These are phyloP conservation scores for Pseudopyrenochaeta lycopersici DNA, from an alignment of 2,329 filamentous ascomycete species.

Conservation along the genomic window DNA sequence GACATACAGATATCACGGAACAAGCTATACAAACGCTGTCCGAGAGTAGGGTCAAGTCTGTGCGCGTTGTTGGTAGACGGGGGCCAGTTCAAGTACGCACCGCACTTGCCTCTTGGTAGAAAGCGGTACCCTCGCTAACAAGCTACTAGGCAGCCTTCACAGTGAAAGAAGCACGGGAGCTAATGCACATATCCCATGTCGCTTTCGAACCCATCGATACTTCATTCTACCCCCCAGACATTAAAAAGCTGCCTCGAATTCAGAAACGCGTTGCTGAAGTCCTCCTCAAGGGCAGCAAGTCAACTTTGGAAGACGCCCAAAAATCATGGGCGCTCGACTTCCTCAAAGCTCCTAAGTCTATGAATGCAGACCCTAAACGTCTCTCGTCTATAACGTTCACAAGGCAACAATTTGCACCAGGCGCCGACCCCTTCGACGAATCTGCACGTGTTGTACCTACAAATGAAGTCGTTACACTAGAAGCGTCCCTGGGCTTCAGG, in stretches of 20 bases:
- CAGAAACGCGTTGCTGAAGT: conserved; percentile 82
- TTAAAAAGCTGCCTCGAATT: conserved; percentile 76
- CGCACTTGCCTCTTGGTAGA: neutral
- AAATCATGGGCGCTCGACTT: conserved; percentile 89
- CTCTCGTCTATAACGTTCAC: conserved; percentile 76
- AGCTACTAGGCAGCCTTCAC: conserved; percentile 84
- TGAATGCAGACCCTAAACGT: conserved; percentile 62
- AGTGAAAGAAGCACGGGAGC: conserved; percentile 90
- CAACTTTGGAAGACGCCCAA: conserved; percentile 56
- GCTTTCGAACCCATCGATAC: conserved; percentile 74
- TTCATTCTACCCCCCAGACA: conserved; percentile 71
- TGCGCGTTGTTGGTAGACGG: conserved; percentile 87
- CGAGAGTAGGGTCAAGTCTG: conserved; percentile 76
- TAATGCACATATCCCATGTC: conserved; percentile 79
- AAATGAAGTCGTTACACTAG: conserved; percentile 60
- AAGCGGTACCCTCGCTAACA: conserved; percentile 11
- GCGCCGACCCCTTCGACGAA: conserved; percentile 57
- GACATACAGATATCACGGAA: conserved; percentile 88
- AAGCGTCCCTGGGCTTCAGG: conserved; percentile 80
- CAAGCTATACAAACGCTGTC: conserved; percentile 78
- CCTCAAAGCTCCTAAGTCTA: conserved; percentile 78
- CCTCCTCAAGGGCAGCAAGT: conserved; percentile 75
- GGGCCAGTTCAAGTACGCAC: conserved; percentile 80
- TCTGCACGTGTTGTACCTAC: conserved; percentile 61
- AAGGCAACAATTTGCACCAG: conserved; percentile 51